Percentiles rank a stretch among this genome's conserved stretches.
phyloP scores from a whole-genome alignment of 495 filamentous ascomycete genomes.

The Darksidea phi region DNA sequence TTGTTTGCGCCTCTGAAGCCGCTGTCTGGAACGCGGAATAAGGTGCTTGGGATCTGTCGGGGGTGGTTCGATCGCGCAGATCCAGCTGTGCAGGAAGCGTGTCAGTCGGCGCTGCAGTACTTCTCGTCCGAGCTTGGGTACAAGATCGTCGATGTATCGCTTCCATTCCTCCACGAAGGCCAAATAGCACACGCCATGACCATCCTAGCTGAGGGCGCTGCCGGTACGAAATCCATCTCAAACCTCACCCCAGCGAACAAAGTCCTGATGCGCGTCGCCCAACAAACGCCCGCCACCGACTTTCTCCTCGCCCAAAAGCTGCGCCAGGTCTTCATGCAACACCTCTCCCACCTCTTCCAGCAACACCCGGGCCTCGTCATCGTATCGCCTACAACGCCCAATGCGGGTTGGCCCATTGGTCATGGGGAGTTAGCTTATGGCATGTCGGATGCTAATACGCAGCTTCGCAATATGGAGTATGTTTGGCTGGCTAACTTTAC shows the following conservation, averaged over 20 bases:
- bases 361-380: slow-evolving; percentile 74
- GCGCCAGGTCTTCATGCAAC: slow-evolving; percentile 75
- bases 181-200: slow-evolving; percentile 78
- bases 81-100: slow-evolving; percentile 58
- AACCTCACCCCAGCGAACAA: slow-evolving; percentile 69
- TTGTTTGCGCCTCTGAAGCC: slow-evolving; percentile 52
- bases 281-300: slow-evolving; percentile 64
- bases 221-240: slow-evolving; percentile 37
- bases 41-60: slow-evolving; percentile 68
- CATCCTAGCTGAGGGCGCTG: slow-evolving; percentile 56
- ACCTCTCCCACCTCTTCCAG: slow-evolving; percentile 71
- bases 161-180: slow-evolving; percentile 72
- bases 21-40: slow-evolving; percentile 38
- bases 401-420: slow-evolving; percentile 70
- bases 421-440: slow-evolving; percentile 61
- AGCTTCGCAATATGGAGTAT: slow-evolving; percentile 80
- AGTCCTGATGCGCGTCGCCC: slow-evolving; percentile 64
- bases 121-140: slow-evolving; percentile 62
- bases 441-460: slow-evolving; percentile 68
- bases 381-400: slow-evolving; percentile 74
- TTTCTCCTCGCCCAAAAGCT: slow-evolving; percentile 74
- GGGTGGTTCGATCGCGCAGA: slow-evolving; percentile 74
- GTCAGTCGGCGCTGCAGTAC: slow-evolving; percentile 60
- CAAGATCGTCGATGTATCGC: slow-evolving; percentile 65
- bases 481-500: slow-evolving; percentile 82